Evolutionary conservation across 2,329 filamentous ascomycete genomes (phyloP), one percentile per base, ranked within the genome.

Genomic region (Trichoderma hamatum): DNA sequence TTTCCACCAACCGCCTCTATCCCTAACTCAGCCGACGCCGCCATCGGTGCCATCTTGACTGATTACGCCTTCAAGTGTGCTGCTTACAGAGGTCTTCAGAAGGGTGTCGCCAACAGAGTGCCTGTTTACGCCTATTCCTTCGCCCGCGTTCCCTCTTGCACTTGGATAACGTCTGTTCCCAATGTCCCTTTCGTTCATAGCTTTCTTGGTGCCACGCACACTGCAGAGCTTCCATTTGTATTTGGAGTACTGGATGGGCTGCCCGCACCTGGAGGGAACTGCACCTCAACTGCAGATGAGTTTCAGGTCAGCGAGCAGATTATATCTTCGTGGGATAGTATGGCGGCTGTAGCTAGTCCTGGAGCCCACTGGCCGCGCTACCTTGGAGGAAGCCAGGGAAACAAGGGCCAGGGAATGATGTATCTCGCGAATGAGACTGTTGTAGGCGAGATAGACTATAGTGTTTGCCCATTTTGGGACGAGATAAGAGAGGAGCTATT

Each of bases 181-280:
- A 19, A 51, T 9, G 19, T 21, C 3, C 28, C 59, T 10, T 62
- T 62, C 51, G 43, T 62, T 24, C 43, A 62, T 13, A 21, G 39
- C 59, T 62, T 62, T 62, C 59, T 62, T n/a, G 43, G 59, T 62
- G 59, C 59, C 32, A 62, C 59, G n/a, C 59, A 62, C 28, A 62
- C 59, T 4, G 59, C 59, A 19, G 59, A 62, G 59, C 43, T 62
- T 51, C 59, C 59, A 19, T 62, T 62, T 62, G 43, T 62, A 19
- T 62, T 62, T 51, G 59, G 59, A 5, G 28, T 62, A 5, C 7
- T 62, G 59, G 43, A 62, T 14, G 59, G 59, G 11, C 28, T 62
- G 6, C 59, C 59, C n/a, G 59, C 59, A 2, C 59, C 59, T 16
- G 59, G 59, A 26, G 59, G 59, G 19, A 62, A 51, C 39, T 62